Base-by-base conservation (phyloP, 2,329 filamentous ascomycete species). In the Nigrospora osmanthi region DNA sequence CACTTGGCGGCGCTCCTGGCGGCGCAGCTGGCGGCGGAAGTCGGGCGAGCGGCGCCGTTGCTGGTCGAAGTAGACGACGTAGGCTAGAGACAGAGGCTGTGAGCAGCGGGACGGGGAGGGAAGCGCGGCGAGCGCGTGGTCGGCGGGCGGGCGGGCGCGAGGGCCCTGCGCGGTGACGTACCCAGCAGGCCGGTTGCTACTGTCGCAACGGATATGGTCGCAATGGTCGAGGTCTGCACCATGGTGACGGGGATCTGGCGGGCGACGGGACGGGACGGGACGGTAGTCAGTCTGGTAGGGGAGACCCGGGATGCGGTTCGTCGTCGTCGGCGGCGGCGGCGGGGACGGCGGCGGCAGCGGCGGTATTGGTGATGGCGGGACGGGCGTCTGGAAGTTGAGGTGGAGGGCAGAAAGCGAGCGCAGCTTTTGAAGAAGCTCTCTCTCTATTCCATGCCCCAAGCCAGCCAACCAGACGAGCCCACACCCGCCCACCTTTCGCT, bases 1-100 rank as follows among this genome's bases (percentile, higher is more conserved):
- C 52, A 76, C 80, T 64, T 85, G 79, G 61, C 77, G 77, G 67
- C 87, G 85, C 64, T 86, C 83, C 67, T 88, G 86, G 60, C 83
- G 81, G 66, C 87, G 86, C 58, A 86, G 67, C 58, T 76, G 69
- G 61, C 80, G 78, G 57, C 82, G 75, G 70, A 85, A 86, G 55
- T 81, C 76, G 58, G 80, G 68, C 56, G 81, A 71, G 59, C 71
- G 74, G 52, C 82, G 79, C 55, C 82, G 76, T 61, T 78, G 74
- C 60, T 81, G 76, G 65, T 86, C 82, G 64, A 86, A 86, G 68
- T 83, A 86, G 55, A 78, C 63, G 52, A 75, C 80, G 58, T 85
- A 85, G 54, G 76, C 80, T 83, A 38, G 15, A 14, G 32, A 15
- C 16, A 33, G n/a, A n/a, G 28, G 32, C 33, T 32, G 40, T 42